A percentile compares a stretch with the other conserved stretches of the same genome.
Conservation (phyloP, 805 yeast genomes). For the Saturnispora saitoi region DNA sequence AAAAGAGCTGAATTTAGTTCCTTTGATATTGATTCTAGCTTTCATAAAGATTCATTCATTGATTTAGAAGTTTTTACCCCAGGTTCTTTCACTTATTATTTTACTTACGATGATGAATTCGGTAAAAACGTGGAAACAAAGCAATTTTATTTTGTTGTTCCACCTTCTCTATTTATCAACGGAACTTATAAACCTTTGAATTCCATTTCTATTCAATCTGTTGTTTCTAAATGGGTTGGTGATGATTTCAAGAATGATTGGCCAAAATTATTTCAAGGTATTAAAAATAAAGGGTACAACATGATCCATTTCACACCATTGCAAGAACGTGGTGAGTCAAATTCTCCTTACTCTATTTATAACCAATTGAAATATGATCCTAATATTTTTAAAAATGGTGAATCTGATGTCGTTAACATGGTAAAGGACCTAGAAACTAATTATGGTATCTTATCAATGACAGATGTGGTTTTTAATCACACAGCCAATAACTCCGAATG, state of each 20-base stretch:
- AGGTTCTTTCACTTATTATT: slow-evolving; percentile 73
- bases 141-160: slow-evolving; percentile 66
- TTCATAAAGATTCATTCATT: slow-evolving; percentile 54
- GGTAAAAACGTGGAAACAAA: slow-evolving; percentile 23
- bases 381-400: slow-evolving; percentile 43
- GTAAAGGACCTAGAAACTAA: slow-evolving; percentile 42
- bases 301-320: slow-evolving; percentile 95
- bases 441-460: slow-evolving; percentile 62
- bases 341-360: slow-evolving; percentile 87
- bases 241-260: slow-evolving; percentile 43
- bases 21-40: slow-evolving; percentile 42
- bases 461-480: slow-evolving; percentile 92
- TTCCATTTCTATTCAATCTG: slow-evolving; percentile 71
- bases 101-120: slow-evolving; percentile 40
- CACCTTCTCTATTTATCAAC: slow-evolving; percentile 59
- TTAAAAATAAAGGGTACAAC: slow-evolving; percentile 75
- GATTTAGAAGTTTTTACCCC: slow-evolving; percentile 57
- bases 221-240: slow-evolving; percentile 91
- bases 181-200: slow-evolving; percentile 59
- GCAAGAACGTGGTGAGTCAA: slow-evolving; percentile 79
- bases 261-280: slow-evolving; percentile 53
- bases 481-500: slow-evolving; percentile 87
- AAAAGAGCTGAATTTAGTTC: slow-evolving; percentile 49
- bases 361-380: slow-evolving; percentile 81
- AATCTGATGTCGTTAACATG: slow-evolving; percentile 44